These are phyloP conservation scores for Yamadazyma atlantica DNA, from an alignment of 1,139 yeast species.

Conservation along the genomic window DNA sequence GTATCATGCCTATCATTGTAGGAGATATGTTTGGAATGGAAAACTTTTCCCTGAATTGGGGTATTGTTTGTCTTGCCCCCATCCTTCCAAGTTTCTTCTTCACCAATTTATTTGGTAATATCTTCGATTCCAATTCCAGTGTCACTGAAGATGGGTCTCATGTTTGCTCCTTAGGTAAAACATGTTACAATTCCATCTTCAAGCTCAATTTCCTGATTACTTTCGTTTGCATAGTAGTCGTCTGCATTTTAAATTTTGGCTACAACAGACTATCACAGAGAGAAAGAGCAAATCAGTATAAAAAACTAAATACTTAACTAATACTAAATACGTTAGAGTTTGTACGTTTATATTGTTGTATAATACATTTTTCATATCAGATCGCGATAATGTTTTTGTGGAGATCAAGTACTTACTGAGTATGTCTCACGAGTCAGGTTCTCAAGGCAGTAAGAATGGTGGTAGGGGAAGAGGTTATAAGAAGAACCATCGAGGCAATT, in stretches of 20 bases:
- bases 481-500: not conserved
- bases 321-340: no score
- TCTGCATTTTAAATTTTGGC: conserved; percentile 27
- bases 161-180: conserved; percentile 37
- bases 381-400: no score
- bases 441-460: not conserved
- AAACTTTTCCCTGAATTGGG: conserved; percentile 58
- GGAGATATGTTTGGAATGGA: conserved; percentile 59
- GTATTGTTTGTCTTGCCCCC: conserved; percentile 54
- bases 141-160: conserved; percentile 17
- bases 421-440: no score
- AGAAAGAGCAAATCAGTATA: not conserved
- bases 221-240: conserved; percentile 21
- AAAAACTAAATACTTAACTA: not conserved
- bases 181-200: conserved; percentile 47
- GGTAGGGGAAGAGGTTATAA: conserved; percentile 1
- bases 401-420: not conserved
- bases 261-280: conserved; percentile 8
- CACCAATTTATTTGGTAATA: conserved; percentile 51
- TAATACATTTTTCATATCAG: no score
- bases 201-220: conserved; percentile 33
- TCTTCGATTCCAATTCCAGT: conserved; percentile 46
- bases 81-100: conserved; percentile 50
- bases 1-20: conserved; percentile 57
- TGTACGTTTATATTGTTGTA: no score